Percentiles rank a stretch among this genome's conserved stretches.
Conservation (phyloP, 2,329 filamentous ascomycete genomes). For the Fusarium sp. region DNA sequence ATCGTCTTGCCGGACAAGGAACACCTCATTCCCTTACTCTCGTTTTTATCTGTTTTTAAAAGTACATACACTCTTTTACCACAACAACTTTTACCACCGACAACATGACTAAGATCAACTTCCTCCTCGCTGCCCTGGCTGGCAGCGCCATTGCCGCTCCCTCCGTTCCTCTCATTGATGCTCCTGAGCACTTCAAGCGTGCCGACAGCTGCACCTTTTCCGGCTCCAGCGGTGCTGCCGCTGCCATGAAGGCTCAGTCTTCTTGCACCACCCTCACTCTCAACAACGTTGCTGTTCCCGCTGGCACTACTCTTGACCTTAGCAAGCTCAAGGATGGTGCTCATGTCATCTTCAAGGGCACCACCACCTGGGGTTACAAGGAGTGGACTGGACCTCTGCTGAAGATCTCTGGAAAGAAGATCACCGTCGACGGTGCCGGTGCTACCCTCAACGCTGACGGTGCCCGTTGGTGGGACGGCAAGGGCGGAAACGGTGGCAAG, state of each 20-base stretch:
- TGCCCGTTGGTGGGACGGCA: slow-evolving; percentile 39
- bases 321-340: slow-evolving; percentile 35
- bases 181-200: slow-evolving; percentile 28
- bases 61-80: background rate
- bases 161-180: slow-evolving; percentile 16
- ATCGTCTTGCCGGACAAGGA: slow-evolving; percentile 36
- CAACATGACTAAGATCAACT: slow-evolving; percentile 31
- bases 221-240: slow-evolving; percentile 31
- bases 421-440: slow-evolving; percentile 40
- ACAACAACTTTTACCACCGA: background rate
- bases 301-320: slow-evolving; percentile 36
- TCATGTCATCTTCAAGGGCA: slow-evolving; percentile 38
- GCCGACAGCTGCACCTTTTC: slow-evolving; percentile 35
- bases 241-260: slow-evolving; percentile 25
- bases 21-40: slow-evolving; percentile 2
- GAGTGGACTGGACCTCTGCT: slow-evolving; percentile 40
- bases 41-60: slow-evolving; percentile 3
- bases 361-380: slow-evolving; percentile 41
- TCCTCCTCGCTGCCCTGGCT: slow-evolving; percentile 33
- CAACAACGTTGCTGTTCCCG: slow-evolving; percentile 29
- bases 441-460: slow-evolving; percentile 36
- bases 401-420: slow-evolving; percentile 32
- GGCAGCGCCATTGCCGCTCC: slow-evolving; percentile 32
- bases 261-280: slow-evolving; percentile 37
- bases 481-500: slow-evolving; percentile 32